Percentiles rank a stretch among this genome's conserved stretches.
Conservation (phyloP, 1,284 basidiomycete genomes). For the Cryptococcus amylolentus region DNA sequence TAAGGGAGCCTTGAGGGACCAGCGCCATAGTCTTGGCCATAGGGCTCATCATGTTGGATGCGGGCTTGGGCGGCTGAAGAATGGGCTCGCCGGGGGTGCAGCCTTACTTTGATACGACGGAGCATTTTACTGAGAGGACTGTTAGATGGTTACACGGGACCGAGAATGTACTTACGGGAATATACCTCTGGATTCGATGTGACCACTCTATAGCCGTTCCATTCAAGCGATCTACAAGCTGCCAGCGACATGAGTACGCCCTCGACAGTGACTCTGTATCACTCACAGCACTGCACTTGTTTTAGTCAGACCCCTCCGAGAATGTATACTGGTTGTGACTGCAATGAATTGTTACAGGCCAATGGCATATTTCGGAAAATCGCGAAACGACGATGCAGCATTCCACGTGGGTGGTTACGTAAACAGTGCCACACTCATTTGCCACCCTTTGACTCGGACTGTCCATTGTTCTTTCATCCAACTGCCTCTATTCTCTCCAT, state of each 20-base stretch:
- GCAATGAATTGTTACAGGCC: no score
- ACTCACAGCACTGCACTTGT: no score
- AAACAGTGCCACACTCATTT: slow-evolving; percentile 1
- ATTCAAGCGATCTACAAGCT: no score
- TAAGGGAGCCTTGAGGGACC: slow-evolving; percentile 40
- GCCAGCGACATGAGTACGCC: no score
- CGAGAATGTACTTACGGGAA: not conserved
- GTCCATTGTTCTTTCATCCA: not conserved
- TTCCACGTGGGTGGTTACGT: not conserved
- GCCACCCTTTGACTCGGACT: not conserved
- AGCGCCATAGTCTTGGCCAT: slow-evolving; percentile 35
- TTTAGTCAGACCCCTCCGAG: no score
- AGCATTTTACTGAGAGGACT: slow-evolving; percentile 8
- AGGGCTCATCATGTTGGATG: slow-evolving; percentile 13
- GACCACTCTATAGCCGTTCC: no score
- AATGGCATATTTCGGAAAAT: not conserved
- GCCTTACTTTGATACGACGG: slow-evolving; percentile 14
- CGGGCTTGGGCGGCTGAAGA: slow-evolving; percentile 1
- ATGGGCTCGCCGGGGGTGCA: slow-evolving; percentile 2
- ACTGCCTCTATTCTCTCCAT: not conserved
- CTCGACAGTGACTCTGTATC: no score
- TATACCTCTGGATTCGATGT: no score
- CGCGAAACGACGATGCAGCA: not conserved
- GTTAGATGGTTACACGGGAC: not conserved
- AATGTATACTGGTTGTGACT: no score